Conservation (phyloP, 257 asterid species). For the Verbena officinalis region DNA sequence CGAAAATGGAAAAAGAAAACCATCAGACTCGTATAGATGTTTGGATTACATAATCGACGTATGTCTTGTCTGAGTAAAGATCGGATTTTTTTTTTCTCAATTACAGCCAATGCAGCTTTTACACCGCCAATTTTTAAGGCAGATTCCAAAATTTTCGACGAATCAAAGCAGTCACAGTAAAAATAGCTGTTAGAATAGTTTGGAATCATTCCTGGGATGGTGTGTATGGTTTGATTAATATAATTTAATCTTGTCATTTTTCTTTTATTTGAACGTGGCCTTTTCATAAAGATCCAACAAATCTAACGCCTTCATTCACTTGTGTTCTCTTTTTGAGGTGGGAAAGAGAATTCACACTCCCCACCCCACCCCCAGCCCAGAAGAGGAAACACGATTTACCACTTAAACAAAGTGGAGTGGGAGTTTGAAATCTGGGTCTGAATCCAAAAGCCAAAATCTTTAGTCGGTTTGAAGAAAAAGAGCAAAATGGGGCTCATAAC, state of each 20-base stretch:
- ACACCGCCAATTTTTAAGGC: too few relatives aligned
- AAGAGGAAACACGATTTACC: conserved; percentile 16
- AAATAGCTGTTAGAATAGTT: too few relatives aligned
- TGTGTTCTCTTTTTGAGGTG: background rate
- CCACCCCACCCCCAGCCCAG: conserved; percentile 1
- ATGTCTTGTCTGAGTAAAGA: too few relatives aligned
- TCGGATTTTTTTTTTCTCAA: too few relatives aligned
- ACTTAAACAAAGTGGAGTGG: conserved; percentile 24
- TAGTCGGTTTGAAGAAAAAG: conserved; percentile 28
- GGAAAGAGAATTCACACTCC: conserved; percentile 4
- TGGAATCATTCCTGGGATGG: too few relatives aligned
- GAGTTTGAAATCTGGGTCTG: conserved; percentile 40
- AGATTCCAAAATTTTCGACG: too few relatives aligned
- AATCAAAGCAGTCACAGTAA: too few relatives aligned
- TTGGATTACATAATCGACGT: too few relatives aligned
- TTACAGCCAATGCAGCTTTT: too few relatives aligned
- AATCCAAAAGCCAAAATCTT: conserved; percentile 24
- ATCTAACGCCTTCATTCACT: conserved; percentile 5
- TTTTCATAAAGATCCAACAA: conserved; percentile 13
- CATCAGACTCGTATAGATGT: too few relatives aligned
- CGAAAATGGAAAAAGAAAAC: too few relatives aligned
- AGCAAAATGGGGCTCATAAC: conserved; percentile 59
- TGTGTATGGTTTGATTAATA: background rate
- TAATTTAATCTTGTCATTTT: background rate
- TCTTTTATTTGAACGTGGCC: conserved; percentile 8